These are phyloP conservation scores for Kwoniella europaea DNA, from an alignment of 768 basidiomycete genomes.

Conservation along the genomic window DNA sequence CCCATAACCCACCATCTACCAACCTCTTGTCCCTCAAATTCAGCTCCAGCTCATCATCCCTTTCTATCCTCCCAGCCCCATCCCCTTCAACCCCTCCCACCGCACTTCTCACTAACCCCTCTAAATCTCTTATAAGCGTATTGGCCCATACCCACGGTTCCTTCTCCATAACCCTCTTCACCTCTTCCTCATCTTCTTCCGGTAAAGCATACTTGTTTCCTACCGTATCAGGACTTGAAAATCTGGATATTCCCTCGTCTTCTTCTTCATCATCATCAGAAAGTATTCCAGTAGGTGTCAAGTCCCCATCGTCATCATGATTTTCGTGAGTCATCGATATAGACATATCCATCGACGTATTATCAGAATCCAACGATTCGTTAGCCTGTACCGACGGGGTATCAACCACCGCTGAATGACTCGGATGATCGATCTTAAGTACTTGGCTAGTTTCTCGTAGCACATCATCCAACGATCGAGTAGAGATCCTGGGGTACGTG, in stretches of 20 bases:
- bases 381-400: conserved; percentile 8
- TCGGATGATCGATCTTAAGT: not conserved
- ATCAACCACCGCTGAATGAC: not conserved
- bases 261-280: conserved; percentile 9
- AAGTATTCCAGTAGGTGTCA: conserved; percentile 8
- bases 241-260: conserved; percentile 2
- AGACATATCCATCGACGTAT: conserved; percentile 25
- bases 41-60: not conserved
- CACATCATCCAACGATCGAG: conserved; percentile 2
- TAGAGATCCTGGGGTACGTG: not conserved
- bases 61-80: not conserved
- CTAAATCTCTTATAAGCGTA: conserved; percentile 22
- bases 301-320: conserved; percentile 14
- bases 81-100: not conserved
- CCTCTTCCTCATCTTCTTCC: conserved; percentile 14
- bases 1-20: conserved; percentile 7
- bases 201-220: conserved; percentile 3
- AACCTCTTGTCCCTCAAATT: conserved; percentile 11
- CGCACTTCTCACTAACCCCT: conserved; percentile 21
- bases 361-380: not conserved
- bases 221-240: conserved; percentile 28
- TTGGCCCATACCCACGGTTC: conserved; percentile 45
- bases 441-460: conserved; percentile 11
- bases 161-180: conserved; percentile 18
- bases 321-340: conserved; percentile 1